Base-by-base conservation (phyloP, 495 filamentous ascomycete species). In the Aspergillus cristatus region DNA sequence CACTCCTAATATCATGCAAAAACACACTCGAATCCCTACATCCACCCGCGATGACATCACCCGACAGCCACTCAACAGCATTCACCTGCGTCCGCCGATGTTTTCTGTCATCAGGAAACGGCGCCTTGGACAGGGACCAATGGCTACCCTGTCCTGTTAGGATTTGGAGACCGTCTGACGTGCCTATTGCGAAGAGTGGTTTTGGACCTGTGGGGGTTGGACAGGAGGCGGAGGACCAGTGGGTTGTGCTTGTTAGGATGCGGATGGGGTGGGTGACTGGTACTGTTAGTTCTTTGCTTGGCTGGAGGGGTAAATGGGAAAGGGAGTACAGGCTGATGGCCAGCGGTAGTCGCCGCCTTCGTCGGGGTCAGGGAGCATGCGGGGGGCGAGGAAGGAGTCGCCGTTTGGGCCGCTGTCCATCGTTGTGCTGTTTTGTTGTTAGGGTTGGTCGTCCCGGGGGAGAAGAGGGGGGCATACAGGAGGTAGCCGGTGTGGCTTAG, bases 11-110 rank as follows among this genome's bases (percentile, higher is more conserved):
- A 31, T 69, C 65, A 37, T 62, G 54, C 11, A 67, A 41, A 33
- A 63, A 58, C 12, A 69, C 44, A 0, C 53, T 40, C 1, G 60
- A 63, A 40, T 65, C 54, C 18, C 55, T 55, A 6, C 61, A 45
- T 1, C 65, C 65, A 1, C 54, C 53, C 4, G 53, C 62, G 11
- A 69, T 62, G 0, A 69, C 50, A 18, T 55, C 44, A 2, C 44
- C 30, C 2, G 58, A 57, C 0, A 69, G 47, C 65, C 63, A 69
- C 38, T 66, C 65, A 6, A 69, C 58, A n/a, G n/a, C n/a, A n/a
- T n/a, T n/a, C n/a, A n/a, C n/a, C n/a, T n/a, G n/a, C n/a, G n/a
- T n/a, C n/a, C n/a, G n/a, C n/a, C n/a, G n/a, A n/a, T n/a, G n/a
- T n/a, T n/a, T n/a, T n/a, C n/a, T 22, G 20, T 58, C 53, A 8